Conservation (phyloP, 2,329 filamentous ascomycete species). For the Aschersonia sp. region DNA sequence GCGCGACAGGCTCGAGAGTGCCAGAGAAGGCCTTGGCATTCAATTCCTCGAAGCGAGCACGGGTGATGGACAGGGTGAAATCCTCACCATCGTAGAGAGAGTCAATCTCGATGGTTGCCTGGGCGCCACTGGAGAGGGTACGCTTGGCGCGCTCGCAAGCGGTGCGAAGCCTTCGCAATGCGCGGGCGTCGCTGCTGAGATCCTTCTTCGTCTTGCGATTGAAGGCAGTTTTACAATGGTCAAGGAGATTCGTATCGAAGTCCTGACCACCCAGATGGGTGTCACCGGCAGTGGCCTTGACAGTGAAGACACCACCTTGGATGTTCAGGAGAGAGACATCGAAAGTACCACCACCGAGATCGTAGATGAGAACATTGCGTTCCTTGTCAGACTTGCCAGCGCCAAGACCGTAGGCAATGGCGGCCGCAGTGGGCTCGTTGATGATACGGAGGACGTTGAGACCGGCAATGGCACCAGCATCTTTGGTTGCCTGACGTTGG, state of each 20-base stretch:
- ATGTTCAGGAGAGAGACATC: constrained; percentile 99
- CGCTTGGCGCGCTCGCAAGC: constrained; percentile 99
- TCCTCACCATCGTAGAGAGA: constrained; percentile 97
- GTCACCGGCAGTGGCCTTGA: constrained; percentile 96
- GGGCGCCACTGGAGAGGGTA: constrained; percentile 91
- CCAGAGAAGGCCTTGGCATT: constrained; percentile 92
- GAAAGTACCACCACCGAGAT: constrained; percentile 99
- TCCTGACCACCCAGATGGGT: constrained; percentile 93
- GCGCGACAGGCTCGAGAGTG: constrained; percentile 88
- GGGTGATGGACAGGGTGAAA: constrained; percentile 93
- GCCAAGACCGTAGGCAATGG: constrained; percentile 96
- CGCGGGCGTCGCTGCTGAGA: constrained; percentile 71
- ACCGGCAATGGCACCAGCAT: constrained; percentile 92
- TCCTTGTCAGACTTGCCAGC: constrained; percentile 93
- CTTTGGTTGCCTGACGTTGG: constrained; percentile 98
- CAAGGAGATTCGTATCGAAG: constrained; percentile 90
- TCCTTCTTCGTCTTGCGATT: constrained; percentile 60
- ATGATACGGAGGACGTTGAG: constrained; percentile 99
- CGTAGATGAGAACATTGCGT: constrained; percentile 98
- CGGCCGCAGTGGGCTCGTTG: constrained; percentile 97
- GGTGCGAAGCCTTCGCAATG: constrained; percentile 88
- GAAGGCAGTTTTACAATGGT: constrained; percentile 97
- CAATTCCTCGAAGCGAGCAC: constrained; percentile 96
- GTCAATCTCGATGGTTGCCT: constrained; percentile 97
- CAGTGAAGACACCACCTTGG: constrained; percentile 97